A percentile compares a stretch with the other conserved stretches of the same genome.
Evolutionary conservation across 148 eudicot species (phyloP).

Genomic region (Mesembryanthemum crystallinum): DNA sequence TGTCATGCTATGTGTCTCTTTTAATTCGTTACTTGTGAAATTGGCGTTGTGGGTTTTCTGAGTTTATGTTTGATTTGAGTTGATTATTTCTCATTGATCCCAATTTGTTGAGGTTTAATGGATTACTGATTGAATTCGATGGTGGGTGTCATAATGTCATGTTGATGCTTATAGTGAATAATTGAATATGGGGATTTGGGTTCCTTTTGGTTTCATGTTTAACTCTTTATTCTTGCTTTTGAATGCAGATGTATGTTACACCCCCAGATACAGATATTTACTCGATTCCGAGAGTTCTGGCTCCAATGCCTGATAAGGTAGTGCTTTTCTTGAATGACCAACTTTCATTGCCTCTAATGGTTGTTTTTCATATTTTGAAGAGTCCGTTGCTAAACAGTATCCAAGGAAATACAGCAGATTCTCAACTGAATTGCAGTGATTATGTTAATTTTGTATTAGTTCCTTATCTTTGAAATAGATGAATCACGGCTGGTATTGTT

Average conservation of each 20-base stretch:
- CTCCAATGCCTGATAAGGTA: slow-evolving; percentile 98
- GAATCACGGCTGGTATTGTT: background rate
- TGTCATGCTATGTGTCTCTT: background rate
- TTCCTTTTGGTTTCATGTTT: slow-evolving; percentile 13
- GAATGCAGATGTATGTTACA: slow-evolving; percentile 87
- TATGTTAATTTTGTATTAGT: background rate
- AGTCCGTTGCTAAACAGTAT: background rate
- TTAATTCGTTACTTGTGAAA: background rate
- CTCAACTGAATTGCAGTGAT: background rate
- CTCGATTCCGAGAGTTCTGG: slow-evolving; percentile 85
- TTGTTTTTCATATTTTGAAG: background rate
- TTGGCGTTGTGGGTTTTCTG: background rate
- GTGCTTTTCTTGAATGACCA: background rate
- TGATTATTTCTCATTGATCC: background rate
- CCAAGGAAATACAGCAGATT: background rate
- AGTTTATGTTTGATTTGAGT: background rate
- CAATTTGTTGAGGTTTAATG: background rate
- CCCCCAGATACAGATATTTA: slow-evolving; percentile 96
- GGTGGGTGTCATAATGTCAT: background rate
- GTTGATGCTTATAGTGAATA: background rate
- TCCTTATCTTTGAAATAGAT: background rate
- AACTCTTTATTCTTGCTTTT: background rate
- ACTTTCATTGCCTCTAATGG: background rate
- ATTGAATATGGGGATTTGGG: slow-evolving; percentile 12
- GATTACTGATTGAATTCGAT: background rate